phyloP scores from a whole-genome alignment of 345 rosid species.

The Theobroma cacao region DNA sequence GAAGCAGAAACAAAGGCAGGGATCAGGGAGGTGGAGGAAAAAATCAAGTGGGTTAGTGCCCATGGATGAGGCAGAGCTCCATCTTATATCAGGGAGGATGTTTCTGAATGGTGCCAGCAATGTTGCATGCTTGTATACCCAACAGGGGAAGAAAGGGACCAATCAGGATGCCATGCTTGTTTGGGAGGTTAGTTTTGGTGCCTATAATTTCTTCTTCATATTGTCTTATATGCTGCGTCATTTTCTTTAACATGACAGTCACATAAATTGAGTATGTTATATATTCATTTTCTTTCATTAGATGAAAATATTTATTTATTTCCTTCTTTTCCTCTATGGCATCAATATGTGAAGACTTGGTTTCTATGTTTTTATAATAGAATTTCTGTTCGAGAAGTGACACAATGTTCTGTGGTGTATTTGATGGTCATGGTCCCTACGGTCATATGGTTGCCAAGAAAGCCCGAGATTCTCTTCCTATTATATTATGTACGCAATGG shows the following conservation, averaged over 20 bases:
- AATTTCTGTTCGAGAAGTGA: conserved; percentile 67
- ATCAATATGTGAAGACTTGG: conserved; percentile 21
- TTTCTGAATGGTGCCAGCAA: conserved; percentile 57
- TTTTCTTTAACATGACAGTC: conserved; percentile 1
- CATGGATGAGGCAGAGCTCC: conserved; percentile 39
- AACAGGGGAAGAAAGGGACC: conserved; percentile 95
- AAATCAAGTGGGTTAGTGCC: conserved; percentile 32
- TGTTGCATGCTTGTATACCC: conserved; percentile 76
- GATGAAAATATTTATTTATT: conserved; percentile 5
- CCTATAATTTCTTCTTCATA: background rate
- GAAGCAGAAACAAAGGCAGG: conserved; percentile 24
- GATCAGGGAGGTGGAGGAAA: conserved; percentile 54
- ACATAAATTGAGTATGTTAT: background rate
- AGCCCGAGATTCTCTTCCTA: conserved; percentile 85
- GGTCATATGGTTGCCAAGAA: conserved; percentile 96
- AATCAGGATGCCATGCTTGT: conserved; percentile 97
- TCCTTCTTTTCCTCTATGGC: conserved; percentile 1
- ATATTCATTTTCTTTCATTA: background rate
- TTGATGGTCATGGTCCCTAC: conserved; percentile 95
- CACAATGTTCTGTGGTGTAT: conserved; percentile 83
- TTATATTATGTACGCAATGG: conserved; percentile 57
- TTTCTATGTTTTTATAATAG: conserved; percentile 45
- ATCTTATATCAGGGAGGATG: conserved; percentile 55
- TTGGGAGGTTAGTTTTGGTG: conserved; percentile 67
- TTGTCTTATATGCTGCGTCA: background rate